Base-by-base conservation (phyloP, 2,329 filamentous ascomycete species). In the Amauroascus niger region DNA sequence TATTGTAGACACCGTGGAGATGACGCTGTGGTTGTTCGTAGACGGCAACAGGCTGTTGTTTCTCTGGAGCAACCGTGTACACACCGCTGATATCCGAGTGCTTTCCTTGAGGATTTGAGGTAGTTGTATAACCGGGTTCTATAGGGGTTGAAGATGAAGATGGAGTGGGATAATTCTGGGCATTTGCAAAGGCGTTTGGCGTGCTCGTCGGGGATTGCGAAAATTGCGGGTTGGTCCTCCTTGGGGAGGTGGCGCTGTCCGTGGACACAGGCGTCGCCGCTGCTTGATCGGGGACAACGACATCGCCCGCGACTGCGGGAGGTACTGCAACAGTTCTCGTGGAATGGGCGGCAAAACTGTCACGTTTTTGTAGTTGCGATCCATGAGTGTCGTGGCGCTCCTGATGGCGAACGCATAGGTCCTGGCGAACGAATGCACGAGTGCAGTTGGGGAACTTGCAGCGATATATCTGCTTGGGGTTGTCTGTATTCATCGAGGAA, bases 371-470 rank as follows among this genome's bases (percentile, higher is more conserved):
- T 14, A 76, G 62, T 58, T 76, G 74, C n/a, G 74, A 76, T 39
- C 74, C 74, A 53, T 73, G 70, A 28, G 85, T 86, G 11, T 83
- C 87, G 69, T 91, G 87, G 41, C 87, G 81, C 66, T 91, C 87
- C 65, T 83, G 80, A 69, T 93, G 87, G 40, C 87, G 83, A 64
- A 93, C 86, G 66, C 93, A 89, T 55, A 98, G 77, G 69, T 98
- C 93, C 60, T 94, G 88, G 58, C 93, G 83, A 55, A 97, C 91
- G 72, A 97, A 98, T 30, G 87, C 84, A 49, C 91, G 85, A 57
- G 84, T 82, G 70, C 93, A 98, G 65, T 90, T 88, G 18, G 88
- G 87, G 63, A 90, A 95, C 65, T 94, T 88, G 74, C 93, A 97
- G 64, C 82, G 82, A 67, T 95, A 97, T 53, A 95, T 95, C 66